These are phyloP conservation scores for Setomelanomma holmii DNA, from an alignment of 2,329 filamentous ascomycete species.

Conservation along the genomic window DNA sequence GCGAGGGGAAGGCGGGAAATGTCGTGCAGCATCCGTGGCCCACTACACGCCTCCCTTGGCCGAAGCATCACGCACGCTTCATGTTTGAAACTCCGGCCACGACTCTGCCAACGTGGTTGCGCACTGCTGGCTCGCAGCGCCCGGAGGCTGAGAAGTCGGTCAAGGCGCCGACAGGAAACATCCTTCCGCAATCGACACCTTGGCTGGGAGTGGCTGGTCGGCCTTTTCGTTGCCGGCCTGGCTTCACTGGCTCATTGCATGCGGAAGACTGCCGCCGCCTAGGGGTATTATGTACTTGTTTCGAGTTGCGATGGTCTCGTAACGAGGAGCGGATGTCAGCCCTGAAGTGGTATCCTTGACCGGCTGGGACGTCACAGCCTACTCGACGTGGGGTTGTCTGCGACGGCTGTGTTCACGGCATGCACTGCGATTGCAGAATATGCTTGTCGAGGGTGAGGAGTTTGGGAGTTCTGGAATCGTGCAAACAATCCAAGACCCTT, in stretches of 20 bases:
- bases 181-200: conserved; percentile 11
- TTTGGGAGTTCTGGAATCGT: no score
- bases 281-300: conserved; percentile 1
- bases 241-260: conserved; percentile 1
- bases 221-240: background rate
- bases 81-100: conserved; percentile 24
- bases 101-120: conserved; percentile 5
- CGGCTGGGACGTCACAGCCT: conserved; percentile 7
- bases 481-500: no score
- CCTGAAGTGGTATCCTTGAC: conserved; percentile 2
- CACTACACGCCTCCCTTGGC: conserved; percentile 15
- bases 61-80: conserved; percentile 12
- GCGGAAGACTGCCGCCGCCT: conserved; percentile 4
- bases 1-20: conserved; percentile 30
- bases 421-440: background rate
- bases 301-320: conserved; percentile 4
- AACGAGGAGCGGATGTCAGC: conserved; percentile 1
- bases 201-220: background rate
- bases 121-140: conserved; percentile 1
- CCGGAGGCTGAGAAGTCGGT: conserved; percentile 12
- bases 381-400: background rate
- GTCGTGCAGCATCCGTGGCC: conserved; percentile 31
- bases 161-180: conserved; percentile 7
- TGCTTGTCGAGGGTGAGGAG: background rate
- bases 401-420: background rate